Percentiles rank a stretch among this genome's conserved stretches.
phyloP scores from a whole-genome alignment of 352 stramenopile species.

The Pythium brassicae region DNA sequence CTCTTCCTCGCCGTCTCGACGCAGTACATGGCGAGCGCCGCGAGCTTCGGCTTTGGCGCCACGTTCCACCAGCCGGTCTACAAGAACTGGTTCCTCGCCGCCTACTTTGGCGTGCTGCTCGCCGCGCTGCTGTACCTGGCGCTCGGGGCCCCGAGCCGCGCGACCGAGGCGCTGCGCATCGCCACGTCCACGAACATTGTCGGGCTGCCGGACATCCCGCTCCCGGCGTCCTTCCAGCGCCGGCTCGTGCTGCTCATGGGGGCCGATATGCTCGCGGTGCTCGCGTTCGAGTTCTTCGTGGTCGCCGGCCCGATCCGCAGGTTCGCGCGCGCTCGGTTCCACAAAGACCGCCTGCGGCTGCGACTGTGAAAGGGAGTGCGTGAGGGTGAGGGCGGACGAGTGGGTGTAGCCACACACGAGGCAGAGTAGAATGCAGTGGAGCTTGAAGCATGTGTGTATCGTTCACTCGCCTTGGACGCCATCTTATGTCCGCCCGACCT shows the following conservation, averaged over 20 bases:
- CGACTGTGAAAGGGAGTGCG: slow-evolving; percentile 12
- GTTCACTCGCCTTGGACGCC: too few species aligned
- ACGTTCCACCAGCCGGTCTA: slow-evolving; percentile 56
- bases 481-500: too few species aligned
- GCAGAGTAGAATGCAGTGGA: too few species aligned
- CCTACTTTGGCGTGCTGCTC: slow-evolving; percentile 22
- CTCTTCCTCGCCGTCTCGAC: slow-evolving; percentile 61
- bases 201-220: slow-evolving; percentile 54
- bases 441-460: too few species aligned
- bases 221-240: slow-evolving; percentile 40
- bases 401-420: too few species aligned
- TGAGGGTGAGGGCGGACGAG: neutral
- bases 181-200: slow-evolving; percentile 73
- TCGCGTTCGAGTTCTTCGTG: slow-evolving; percentile 29
- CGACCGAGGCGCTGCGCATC: slow-evolving; percentile 57
- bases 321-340: slow-evolving; percentile 16
- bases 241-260: slow-evolving; percentile 16
- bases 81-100: slow-evolving; percentile 32
- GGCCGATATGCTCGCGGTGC: slow-evolving; percentile 21
- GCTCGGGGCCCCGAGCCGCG: slow-evolving; percentile 27
- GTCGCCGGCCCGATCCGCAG: slow-evolving; percentile 25
- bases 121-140: slow-evolving; percentile 34
- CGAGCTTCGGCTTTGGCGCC: slow-evolving; percentile 50
- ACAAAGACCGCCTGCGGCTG: slow-evolving; percentile 23
- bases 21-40: slow-evolving; percentile 60